phyloP scores from a whole-genome alignment of 2,329 filamentous ascomycete species.

The Venturia nashicola region DNA sequence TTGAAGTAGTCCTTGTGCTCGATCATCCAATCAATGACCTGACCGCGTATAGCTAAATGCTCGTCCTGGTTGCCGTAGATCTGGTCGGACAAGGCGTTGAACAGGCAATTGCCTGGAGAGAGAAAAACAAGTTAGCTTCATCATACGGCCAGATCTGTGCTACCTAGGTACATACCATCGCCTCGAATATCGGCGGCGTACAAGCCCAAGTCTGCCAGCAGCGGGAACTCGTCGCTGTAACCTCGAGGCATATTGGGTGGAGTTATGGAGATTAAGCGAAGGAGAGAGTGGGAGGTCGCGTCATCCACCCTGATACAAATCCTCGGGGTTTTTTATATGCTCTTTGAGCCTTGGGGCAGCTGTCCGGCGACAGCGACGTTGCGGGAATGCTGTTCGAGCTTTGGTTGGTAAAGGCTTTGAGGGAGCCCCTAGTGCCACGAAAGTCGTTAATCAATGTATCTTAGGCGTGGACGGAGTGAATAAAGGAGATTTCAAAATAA shows the following conservation, averaged over 20 bases:
- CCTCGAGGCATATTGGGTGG: background rate
- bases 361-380: background rate
- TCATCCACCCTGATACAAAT: background rate
- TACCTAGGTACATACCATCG: constrained; percentile 51
- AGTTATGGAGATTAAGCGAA: background rate
- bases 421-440: background rate
- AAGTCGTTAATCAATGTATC: background rate
- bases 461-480: background rate
- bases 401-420: background rate
- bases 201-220: constrained; percentile 43
- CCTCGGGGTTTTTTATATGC: background rate
- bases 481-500: background rate
- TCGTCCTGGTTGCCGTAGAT: constrained; percentile 48
- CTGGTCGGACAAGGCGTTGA: constrained; percentile 56
- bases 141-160: constrained; percentile 13
- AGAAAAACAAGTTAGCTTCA: constrained; percentile 3
- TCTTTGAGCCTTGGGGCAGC: background rate
- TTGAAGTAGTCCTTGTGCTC: constrained; percentile 50
- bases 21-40: constrained; percentile 50
- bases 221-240: constrained; percentile 37
- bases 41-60: constrained; percentile 45
- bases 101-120: constrained; percentile 52
- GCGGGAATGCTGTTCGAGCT: background rate
- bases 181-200: constrained; percentile 48
- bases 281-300: background rate